Base-by-base conservation (phyloP, 345 rosid species). In the Bruguiera gymnorhiza region DNA sequence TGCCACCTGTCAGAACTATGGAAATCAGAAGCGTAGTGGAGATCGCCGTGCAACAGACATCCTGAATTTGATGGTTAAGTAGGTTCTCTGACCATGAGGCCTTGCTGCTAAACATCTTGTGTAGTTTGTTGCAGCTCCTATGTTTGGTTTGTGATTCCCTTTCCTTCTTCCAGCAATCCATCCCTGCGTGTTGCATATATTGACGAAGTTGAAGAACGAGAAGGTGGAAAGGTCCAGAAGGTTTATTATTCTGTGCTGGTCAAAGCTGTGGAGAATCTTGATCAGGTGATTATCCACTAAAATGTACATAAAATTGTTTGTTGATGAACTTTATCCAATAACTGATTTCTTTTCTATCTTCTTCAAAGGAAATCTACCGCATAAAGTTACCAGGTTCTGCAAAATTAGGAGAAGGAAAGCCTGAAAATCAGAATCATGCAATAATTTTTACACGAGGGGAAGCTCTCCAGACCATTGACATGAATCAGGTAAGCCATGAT, bases 341-440 rank as follows among this genome's bases (percentile, higher is more conserved):
- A 50, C 74, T 78, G 62, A 77, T 71, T 65, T 7, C 64, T 46
- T 58, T 72, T 55, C 60, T 16, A 19, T 70, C 58, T 75, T 68
- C 63, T 71, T 18, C 75, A 43, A 62, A 95, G 99, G 97, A 95
- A 95, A 90, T 92, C 48, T 95, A 90, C 71, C 89, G 99, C 50
- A 90, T 90, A 77, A 95, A 86, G 80, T 73, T 95, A 73, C 99
- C 99, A 11, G 97, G 97, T 74, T 66, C 83, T 37, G 97, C 93
- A 27, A 92, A 95, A 84, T 60, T 90, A 63, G 98, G 98, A 76
- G 99, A 95, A 84, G 99, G 98, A 71, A 92, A 92, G 78, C 99
- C 99, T 29, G 99, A 89, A 80, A 87, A 95, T 77, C 99, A 95
- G 83, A 95, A 90, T 68, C 99, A 95, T 79, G 98, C 99, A 24